Evolutionary conservation across 1,284 basidiomycete species (phyloP).

Genomic region (Sphagnurus paluster): DNA sequence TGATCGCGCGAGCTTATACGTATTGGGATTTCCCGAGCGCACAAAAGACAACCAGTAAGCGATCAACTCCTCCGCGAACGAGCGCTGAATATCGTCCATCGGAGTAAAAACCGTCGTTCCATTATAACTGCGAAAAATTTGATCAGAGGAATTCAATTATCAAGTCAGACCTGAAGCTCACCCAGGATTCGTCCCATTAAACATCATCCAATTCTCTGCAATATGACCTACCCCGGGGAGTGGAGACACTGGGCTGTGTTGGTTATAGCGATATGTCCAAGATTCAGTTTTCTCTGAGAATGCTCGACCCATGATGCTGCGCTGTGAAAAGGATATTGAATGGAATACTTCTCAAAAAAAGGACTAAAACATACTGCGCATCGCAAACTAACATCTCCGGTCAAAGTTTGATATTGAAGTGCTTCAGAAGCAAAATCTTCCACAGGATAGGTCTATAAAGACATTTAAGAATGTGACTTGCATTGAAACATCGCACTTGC

Average conservation of each 20-base stretch:
- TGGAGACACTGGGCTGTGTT: slow-evolving; percentile 43
- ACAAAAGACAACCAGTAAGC: slow-evolving; percentile 66
- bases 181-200: slow-evolving; percentile 59
- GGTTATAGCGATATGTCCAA: slow-evolving; percentile 60
- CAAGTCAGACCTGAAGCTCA: slow-evolving; percentile 22
- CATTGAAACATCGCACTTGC: slow-evolving; percentile 19
- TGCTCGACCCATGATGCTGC: slow-evolving; percentile 45
- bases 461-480: neutral
- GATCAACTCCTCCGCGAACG: slow-evolving; percentile 55
- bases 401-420: slow-evolving; percentile 43
- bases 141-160: neutral
- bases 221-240: slow-evolving; percentile 44
- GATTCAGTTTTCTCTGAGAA: slow-evolving; percentile 35
- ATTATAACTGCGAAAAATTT: slow-evolving; percentile 35
- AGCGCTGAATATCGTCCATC: slow-evolving; percentile 40
- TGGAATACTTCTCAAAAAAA: neutral
- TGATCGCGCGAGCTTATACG: slow-evolving; percentile 46
- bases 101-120: slow-evolving; percentile 36
- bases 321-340: slow-evolving; percentile 25
- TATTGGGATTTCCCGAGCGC: slow-evolving; percentile 50
- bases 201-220: slow-evolving; percentile 68
- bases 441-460: slow-evolving; percentile 29
- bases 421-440: slow-evolving; percentile 38
- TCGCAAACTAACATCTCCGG: slow-evolving; percentile 48
- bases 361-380: slow-evolving; percentile 46